These are phyloP conservation scores for Coprinopsis marcescibilis DNA, from an alignment of 768 basidiomycete species.

Conservation along the genomic window DNA sequence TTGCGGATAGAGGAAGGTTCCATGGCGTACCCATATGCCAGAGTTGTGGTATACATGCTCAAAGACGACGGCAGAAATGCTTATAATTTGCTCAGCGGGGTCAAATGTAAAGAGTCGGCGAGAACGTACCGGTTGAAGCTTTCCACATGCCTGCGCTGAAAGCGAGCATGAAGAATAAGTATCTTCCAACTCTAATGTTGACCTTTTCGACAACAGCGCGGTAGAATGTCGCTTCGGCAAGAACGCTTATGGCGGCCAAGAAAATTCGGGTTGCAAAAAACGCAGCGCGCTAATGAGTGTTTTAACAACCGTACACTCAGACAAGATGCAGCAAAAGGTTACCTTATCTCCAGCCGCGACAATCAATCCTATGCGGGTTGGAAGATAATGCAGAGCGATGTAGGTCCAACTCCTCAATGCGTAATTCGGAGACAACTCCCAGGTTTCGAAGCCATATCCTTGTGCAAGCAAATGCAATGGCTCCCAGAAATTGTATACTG, in stretches of 20 bases:
- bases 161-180: conserved; percentile 80
- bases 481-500: conserved; percentile 99
- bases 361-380: conserved; percentile 49
- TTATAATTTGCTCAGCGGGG: conserved; percentile 23
- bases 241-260: conserved; percentile 64
- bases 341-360: conserved; percentile 64
- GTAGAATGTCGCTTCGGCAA: conserved; percentile 81
- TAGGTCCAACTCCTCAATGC: conserved; percentile 97
- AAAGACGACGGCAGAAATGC: conserved; percentile 95
- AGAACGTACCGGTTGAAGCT: conserved; percentile 65
- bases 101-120: neutral
- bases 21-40: conserved; percentile 71
- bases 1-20: conserved; percentile 51
- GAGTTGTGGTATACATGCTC: conserved; percentile 81
- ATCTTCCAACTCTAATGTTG: conserved; percentile 89
- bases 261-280: conserved; percentile 88
- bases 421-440: conserved; percentile 90
- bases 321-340: neutral
- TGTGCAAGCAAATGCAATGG: conserved; percentile 87
- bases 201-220: conserved; percentile 74
- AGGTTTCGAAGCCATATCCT: conserved; percentile 93
- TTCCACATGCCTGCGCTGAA: conserved; percentile 95
- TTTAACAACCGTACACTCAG: conserved; percentile 4
- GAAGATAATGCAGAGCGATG: conserved; percentile 72
- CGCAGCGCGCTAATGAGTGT: conserved; percentile 77